Base-by-base conservation (phyloP, 2,329 filamentous ascomycete species). In the Paecilomyces formosus region DNA sequence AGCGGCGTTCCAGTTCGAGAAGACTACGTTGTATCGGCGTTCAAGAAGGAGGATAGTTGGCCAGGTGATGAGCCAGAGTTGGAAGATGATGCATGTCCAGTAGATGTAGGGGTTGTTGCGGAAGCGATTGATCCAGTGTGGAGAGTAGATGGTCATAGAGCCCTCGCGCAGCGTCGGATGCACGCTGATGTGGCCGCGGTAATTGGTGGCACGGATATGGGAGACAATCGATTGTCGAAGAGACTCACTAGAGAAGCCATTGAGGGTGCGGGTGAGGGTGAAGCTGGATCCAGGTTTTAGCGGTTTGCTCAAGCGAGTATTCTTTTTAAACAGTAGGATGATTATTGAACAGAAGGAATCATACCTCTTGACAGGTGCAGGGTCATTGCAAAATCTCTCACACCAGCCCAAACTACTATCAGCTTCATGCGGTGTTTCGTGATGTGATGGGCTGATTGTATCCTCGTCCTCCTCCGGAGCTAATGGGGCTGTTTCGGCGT, bases 31-130 rank as follows among this genome's bases (percentile, higher is more conserved):
- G 53, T 76, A 76, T 1, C 70, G 69, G 33, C 66, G 70, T 55
- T 76, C 74, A 31, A 75, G 58, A 1, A 75, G 55, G 62, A 69
- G 69, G 49, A 76, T 72, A 1, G 74, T 60, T 0, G 74, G 74
- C 73, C 74, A 76, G 6, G 72, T 66, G 54, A 76, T 62, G 54
- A 75, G 67, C 74, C 74, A 76, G 7, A 76, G 65, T 56, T 75
- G 74, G 7, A 74, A 63, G 35, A 76, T 63, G 9, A 76, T 67
- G 30, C 69, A 69, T 3, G 49, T 8, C 68, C 68, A 76, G 65
- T 69, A 76, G 7, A 74, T 63, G 33, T 64, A 68, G 6, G n/a
- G 31, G 55, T 73, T 73, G 6, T 67, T 65, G n/a, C 74, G 72
- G 1, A 72, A 56, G 1, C 60, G 66, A 61, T 76, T 76, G 53